Evolutionary conservation across 2,329 filamentous ascomycete species (phyloP), one percentile per base, ranked within the genome.

Genomic region (Anthostomella pinea): DNA sequence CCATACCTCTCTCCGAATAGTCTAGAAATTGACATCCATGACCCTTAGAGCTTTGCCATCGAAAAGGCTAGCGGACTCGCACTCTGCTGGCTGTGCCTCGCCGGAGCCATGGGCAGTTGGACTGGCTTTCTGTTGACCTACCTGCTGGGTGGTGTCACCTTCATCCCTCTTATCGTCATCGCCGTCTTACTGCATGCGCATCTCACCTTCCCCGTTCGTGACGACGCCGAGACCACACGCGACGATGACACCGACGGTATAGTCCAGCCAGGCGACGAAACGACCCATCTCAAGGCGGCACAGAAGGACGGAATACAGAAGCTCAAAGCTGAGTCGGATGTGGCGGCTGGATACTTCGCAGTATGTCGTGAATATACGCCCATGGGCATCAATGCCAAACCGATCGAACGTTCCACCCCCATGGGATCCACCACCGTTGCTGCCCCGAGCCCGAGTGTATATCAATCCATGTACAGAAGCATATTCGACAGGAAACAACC

Each of bases 401-500:
- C 90, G 5, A 89, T 91, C 40, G 90, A 95, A 66, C 79, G 88
- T 42, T 79, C 82, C 20, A 91, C 87, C 0, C 87, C 89, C 5
- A 78, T 87, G 9, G 88, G 87, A 13, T 81, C 85, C 38, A 65
- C 77, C 34, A 83, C 85, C 11, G 81, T 93, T 28, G 79, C 83
- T 21, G 72, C 85, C 26, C 85, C 89, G 38, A 95, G 88, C 56
- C 89, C 86, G 38, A 96, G 91, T 60, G 91, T 98, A 23, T 97
- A 97, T 64, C 93, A 97, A 73, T 85, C 85, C 61, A 96, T 98
- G 88, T 98, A 98, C 66, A 75, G 89, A 59, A 95, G 86, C 61
- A 84, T 98, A 44, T 97, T 98, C 59, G 89, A 95, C 53, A 79
- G 91, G 54, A 90, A 84, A 54, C 72, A 67, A 22, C 51, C 56